Percentiles rank a stretch among this genome's conserved stretches.
phyloP scores from a whole-genome alignment of 1,284 basidiomycete species.

The Anthracocystis panici-leucophaei region DNA sequence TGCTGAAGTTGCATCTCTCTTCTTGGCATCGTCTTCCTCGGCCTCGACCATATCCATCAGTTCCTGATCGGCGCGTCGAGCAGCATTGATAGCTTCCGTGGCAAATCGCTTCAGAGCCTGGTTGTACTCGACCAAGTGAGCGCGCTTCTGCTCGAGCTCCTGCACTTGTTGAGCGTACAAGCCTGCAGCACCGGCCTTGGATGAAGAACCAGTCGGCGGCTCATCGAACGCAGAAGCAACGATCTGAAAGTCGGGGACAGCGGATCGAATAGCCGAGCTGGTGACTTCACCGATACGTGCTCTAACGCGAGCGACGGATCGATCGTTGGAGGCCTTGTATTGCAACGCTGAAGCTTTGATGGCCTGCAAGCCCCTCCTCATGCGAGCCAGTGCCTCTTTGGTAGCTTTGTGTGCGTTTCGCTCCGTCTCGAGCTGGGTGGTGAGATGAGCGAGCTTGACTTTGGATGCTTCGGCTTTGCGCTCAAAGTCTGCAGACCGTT shows the following conservation, averaged over 20 bases:
- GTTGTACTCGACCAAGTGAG: conserved; percentile 51
- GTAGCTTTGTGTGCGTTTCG: conserved; percentile 47
- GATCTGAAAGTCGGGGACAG: conserved; percentile 54
- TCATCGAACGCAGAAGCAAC: conserved; percentile 44
- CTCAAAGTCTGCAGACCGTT: conserved; percentile 42
- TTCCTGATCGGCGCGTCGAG: conserved; percentile 37
- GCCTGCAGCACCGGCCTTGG: conserved; percentile 15
- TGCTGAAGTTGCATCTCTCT: conserved; percentile 8
- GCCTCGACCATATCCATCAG: conserved; percentile 44
- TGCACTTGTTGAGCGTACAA: conserved; percentile 49
- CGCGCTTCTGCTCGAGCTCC: conserved; percentile 50
- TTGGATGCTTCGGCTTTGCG: conserved; percentile 51
- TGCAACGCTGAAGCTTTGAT: conserved; percentile 53
- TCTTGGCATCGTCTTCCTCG: conserved; percentile 42
- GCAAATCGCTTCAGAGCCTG: conserved; percentile 50
- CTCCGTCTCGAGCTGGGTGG: conserved; percentile 32
- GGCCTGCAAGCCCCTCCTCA: conserved; percentile 42
- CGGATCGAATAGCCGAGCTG: conserved; percentile 46
- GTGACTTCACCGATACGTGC: conserved; percentile 54
- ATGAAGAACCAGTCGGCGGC: conserved; percentile 14
- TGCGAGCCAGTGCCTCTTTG: conserved; percentile 49
- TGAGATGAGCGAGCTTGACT: conserved; percentile 30
- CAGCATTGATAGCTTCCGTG: conserved; percentile 54
- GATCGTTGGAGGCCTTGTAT: conserved; percentile 48
- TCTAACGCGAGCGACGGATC: conserved; percentile 43